Percentiles rank a stretch among this genome's conserved stretches.
These are phyloP conservation scores for Fraxinus sp. DNA, from an alignment of 305 asterid genomes.

Conservation along the genomic window DNA sequence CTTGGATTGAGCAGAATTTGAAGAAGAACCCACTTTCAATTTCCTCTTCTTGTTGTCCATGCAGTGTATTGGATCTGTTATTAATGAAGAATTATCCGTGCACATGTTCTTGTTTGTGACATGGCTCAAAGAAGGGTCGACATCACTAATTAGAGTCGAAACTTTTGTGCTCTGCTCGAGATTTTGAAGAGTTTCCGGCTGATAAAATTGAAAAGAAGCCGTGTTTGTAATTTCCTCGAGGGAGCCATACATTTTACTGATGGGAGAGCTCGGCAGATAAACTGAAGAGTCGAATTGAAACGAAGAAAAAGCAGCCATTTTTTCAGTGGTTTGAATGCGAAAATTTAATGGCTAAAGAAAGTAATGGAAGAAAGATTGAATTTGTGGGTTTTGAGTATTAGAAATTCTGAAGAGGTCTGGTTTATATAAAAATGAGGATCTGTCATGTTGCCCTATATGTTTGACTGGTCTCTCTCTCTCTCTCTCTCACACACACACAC, in stretches of 20 bases:
- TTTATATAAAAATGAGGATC: slow-evolving; percentile 25
- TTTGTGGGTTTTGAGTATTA: slow-evolving; percentile 29
- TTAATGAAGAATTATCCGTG: slow-evolving; percentile 47
- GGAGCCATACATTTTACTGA: slow-evolving; percentile 28
- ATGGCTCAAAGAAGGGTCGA: slow-evolving; percentile 17
- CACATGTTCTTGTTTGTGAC: slow-evolving; percentile 32
- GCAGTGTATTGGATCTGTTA: slow-evolving; percentile 33
- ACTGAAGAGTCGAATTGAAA: slow-evolving; percentile 29
- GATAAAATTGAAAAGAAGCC: slow-evolving; percentile 35
- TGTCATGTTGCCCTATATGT: not conserved
- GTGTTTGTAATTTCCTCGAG: slow-evolving; percentile 26
- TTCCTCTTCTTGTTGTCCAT: slow-evolving; percentile 44
- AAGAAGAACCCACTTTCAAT: slow-evolving; percentile 30
- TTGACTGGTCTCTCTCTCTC: not conserved
- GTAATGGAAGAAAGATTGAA: slow-evolving; percentile 40
- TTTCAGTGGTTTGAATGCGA: slow-evolving; percentile 15
- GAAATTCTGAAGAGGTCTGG: slow-evolving; percentile 33
- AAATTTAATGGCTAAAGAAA: slow-evolving; percentile 25
- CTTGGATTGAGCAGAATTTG: slow-evolving; percentile 55
- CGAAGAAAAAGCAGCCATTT: slow-evolving; percentile 59
- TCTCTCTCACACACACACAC: not conserved
- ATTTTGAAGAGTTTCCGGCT: slow-evolving; percentile 24
- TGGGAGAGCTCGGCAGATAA: slow-evolving; percentile 19
- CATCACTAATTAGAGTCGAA: not conserved
- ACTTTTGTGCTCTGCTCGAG: slow-evolving; percentile 25